Conservation (phyloP, 139 green algal species). For the Coelastrella sp. region DNA sequence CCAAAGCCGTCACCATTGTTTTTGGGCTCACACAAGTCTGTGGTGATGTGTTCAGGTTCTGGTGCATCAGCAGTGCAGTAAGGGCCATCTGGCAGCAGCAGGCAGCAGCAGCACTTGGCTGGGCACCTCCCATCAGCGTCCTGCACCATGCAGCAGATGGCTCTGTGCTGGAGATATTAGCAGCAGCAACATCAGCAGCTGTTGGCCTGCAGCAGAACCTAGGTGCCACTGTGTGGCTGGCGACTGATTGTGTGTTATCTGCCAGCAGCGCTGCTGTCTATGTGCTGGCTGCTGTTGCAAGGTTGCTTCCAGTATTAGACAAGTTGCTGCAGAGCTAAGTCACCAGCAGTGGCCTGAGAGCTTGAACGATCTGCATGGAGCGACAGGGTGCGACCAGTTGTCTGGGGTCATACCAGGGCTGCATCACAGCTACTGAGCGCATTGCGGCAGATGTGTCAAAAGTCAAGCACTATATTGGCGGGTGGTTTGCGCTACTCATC, state of each 20-base stretch:
- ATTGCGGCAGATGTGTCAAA: too few species aligned
- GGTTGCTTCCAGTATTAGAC: not conserved
- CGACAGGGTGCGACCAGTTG: too few species aligned
- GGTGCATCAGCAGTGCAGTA: not conserved
- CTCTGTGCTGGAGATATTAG: not conserved
- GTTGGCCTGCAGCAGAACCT: not conserved
- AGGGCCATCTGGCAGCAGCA: not conserved
- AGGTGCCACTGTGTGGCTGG: not conserved
- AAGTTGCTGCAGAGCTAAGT: not conserved
- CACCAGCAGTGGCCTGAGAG: too few species aligned
- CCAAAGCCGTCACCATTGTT: not conserved
- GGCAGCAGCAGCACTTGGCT: not conserved
- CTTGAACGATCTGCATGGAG: too few species aligned
- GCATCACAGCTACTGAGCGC: too few species aligned
- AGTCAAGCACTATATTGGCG: too few species aligned
- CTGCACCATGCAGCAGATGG: not conserved
- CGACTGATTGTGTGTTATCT: not conserved
- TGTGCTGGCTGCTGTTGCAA: not conserved
- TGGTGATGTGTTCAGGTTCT: constrained; percentile 13
- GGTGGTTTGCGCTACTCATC: too few species aligned
- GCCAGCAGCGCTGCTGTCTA: not conserved
- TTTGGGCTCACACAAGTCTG: not conserved
- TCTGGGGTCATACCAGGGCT: too few species aligned
- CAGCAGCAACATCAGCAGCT: not conserved
- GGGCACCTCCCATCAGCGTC: not conserved